Conservation (phyloP, 2,329 filamentous ascomycete genomes). For the Apiospora marii region DNA sequence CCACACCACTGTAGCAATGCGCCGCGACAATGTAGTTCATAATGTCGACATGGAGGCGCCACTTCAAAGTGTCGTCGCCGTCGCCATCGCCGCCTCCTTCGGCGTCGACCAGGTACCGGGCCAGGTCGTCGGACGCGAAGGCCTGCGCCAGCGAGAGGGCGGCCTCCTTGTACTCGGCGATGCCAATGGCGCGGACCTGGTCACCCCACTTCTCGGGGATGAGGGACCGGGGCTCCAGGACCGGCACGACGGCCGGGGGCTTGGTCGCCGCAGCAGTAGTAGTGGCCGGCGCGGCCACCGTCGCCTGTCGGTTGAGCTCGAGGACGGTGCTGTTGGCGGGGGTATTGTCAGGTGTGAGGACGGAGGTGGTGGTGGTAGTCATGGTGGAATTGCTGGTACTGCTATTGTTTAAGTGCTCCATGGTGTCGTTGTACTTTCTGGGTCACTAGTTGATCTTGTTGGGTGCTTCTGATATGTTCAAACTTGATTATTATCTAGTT, state of each 20-base stretch:
- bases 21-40: conserved; percentile 81
- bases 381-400: conserved; percentile 32
- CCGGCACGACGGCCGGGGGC: conserved; percentile 22
- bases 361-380: not conserved
- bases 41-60: conserved; percentile 78
- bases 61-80: conserved; percentile 65
- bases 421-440: conserved; percentile 43
- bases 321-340: not conserved
- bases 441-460: conserved; percentile 11
- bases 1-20: conserved; percentile 77
- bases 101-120: conserved; percentile 77
- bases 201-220: conserved; percentile 61
- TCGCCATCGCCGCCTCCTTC: conserved; percentile 56
- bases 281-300: not conserved
- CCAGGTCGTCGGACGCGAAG: conserved; percentile 78
- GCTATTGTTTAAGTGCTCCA: conserved; percentile 50
- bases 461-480: conserved; percentile 19
- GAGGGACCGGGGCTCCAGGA: conserved; percentile 49
- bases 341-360: not conserved
- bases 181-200: conserved; percentile 67
- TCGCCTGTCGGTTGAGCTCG: conserved; percentile 32
- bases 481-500: conserved; percentile 23
- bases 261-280: conserved; percentile 28
- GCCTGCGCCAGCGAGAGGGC: conserved; percentile 77
- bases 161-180: conserved; percentile 75